phyloP scores from a whole-genome alignment of 768 basidiomycete species.

The Pleurotus eryngii region DNA sequence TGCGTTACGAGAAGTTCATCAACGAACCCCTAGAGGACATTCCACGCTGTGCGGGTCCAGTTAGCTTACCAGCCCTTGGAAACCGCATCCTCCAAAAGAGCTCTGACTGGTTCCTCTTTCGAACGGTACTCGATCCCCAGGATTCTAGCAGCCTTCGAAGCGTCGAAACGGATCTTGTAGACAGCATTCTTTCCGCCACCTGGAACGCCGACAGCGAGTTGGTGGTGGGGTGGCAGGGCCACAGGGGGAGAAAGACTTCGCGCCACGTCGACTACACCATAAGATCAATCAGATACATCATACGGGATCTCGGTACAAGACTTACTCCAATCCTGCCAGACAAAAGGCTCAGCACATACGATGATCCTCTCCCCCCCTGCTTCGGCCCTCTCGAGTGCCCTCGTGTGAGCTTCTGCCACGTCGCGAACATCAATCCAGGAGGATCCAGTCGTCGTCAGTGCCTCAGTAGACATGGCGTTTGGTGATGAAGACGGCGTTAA shows the following conservation, averaged over 20 bases:
- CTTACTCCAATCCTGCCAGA: slow-evolving; percentile 29
- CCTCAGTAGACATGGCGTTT: slow-evolving; percentile 14
- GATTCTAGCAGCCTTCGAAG: slow-evolving; percentile 34
- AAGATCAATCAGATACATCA: no score
- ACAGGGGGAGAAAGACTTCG: slow-evolving; percentile 28
- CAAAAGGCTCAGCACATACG: slow-evolving; percentile 9
- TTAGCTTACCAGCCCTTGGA: slow-evolving; percentile 34
- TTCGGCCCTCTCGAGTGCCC: slow-evolving; percentile 39
- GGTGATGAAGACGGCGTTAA: slow-evolving; percentile 12
- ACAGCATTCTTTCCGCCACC: slow-evolving; percentile 24
- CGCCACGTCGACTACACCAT: slow-evolving; percentile 32
- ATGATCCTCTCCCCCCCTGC: slow-evolving; percentile 51
- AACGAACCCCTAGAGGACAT: no score
- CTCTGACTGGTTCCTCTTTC: slow-evolving; percentile 36
- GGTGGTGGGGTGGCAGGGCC: slow-evolving; percentile 18
- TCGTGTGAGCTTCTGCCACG: slow-evolving; percentile 44
- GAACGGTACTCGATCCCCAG: slow-evolving; percentile 40
- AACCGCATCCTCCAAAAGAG: slow-evolving; percentile 40
- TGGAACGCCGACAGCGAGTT: slow-evolving; percentile 30
- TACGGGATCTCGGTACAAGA: background rate
- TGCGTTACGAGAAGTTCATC: no score
- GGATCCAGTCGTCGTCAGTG: slow-evolving; percentile 15
- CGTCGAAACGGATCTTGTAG: slow-evolving; percentile 27
- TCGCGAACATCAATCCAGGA: slow-evolving; percentile 43
- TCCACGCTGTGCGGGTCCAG: no score